Conservation (phyloP, 2,329 filamentous ascomycete species). For the Pseudopyrenochaeta lycopersici region DNA sequence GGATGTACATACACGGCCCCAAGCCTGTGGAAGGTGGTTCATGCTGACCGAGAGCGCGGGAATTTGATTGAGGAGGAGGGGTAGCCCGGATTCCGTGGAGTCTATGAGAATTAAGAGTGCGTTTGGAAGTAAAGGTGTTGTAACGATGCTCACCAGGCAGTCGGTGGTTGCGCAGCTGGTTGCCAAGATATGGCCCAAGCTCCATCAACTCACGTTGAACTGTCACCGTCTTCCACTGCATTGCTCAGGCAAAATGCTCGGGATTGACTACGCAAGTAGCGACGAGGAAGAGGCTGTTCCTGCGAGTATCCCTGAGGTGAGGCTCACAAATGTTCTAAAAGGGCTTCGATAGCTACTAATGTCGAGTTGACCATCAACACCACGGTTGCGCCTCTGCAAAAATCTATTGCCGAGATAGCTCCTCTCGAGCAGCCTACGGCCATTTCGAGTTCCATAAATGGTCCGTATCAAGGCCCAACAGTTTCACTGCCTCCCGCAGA, state of each 20-base stretch:
- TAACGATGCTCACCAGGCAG: slow-evolving; percentile 38
- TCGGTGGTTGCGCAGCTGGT: slow-evolving; percentile 33
- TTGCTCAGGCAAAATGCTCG: slow-evolving; percentile 46
- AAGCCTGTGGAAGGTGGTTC: slow-evolving; percentile 73
- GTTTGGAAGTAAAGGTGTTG: slow-evolving; percentile 31
- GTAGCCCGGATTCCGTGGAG: not conserved
- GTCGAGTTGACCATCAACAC: slow-evolving; percentile 40
- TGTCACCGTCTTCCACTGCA: slow-evolving; percentile 6
- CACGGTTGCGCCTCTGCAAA: slow-evolving; percentile 20
- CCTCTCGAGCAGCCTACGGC: slow-evolving; percentile 12
- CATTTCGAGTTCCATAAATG: slow-evolving; percentile 26
- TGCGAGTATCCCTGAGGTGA: slow-evolving; percentile 50
- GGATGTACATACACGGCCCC: slow-evolving; percentile 66
- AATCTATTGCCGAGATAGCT: slow-evolving; percentile 12
- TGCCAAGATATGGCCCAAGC: slow-evolving; percentile 39
- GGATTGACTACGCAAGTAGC: slow-evolving; percentile 55
- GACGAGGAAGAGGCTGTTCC: slow-evolving; percentile 55
- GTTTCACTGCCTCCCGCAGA: slow-evolving; percentile 29
- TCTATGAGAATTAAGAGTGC: slow-evolving; percentile 10
- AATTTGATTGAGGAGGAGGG: not conserved
- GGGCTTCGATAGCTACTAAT: slow-evolving; percentile 60
- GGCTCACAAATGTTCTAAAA: slow-evolving; percentile 28
- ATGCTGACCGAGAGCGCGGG: slow-evolving; percentile 52
- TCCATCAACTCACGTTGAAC: slow-evolving; percentile 22
- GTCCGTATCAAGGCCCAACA: slow-evolving; percentile 39